Conservation (phyloP, 768 basidiomycete species). For the Rhodotorula babjevae region DNA sequence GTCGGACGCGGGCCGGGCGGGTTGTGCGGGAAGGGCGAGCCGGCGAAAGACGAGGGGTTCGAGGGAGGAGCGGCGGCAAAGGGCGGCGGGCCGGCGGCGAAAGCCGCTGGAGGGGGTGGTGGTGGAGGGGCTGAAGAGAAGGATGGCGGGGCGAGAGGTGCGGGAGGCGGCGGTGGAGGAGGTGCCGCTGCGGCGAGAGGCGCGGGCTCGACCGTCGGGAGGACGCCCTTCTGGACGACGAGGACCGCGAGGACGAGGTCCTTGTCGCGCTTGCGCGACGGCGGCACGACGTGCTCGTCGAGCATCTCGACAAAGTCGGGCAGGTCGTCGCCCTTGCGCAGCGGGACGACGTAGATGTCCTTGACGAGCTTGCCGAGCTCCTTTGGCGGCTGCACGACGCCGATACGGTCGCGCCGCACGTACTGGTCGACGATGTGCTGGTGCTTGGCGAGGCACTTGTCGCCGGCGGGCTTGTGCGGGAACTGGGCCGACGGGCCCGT, state of each 20-base stretch:
- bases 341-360: conserved; percentile 79
- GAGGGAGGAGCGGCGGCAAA: not conserved
- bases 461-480: conserved; percentile 31
- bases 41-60: not conserved
- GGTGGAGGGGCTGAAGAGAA: not conserved
- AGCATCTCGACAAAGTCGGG: conserved; percentile 82
- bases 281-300: conserved; percentile 68
- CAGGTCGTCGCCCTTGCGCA: conserved; percentile 60
- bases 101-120: not conserved
- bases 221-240: conserved; percentile 64
- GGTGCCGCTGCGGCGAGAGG: not conserved
- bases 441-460: conserved; percentile 32
- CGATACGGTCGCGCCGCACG: conserved; percentile 34
- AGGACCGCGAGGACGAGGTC: conserved; percentile 76
- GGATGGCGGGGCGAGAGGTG: not conserved
- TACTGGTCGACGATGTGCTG: conserved; percentile 32
- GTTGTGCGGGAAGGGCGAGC: not conserved
- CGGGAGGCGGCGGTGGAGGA: not conserved
- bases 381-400: conserved; percentile 35
- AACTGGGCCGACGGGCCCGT: conserved; percentile 45
- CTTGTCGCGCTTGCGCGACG: conserved; percentile 52
- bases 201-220: conserved; percentile 20
- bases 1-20: not conserved
- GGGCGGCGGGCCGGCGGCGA: too few relatives aligned
- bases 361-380: conserved; percentile 61